Conservation (phyloP, 2,329 filamentous ascomycete species). For the Cytospora chrysosperma region DNA sequence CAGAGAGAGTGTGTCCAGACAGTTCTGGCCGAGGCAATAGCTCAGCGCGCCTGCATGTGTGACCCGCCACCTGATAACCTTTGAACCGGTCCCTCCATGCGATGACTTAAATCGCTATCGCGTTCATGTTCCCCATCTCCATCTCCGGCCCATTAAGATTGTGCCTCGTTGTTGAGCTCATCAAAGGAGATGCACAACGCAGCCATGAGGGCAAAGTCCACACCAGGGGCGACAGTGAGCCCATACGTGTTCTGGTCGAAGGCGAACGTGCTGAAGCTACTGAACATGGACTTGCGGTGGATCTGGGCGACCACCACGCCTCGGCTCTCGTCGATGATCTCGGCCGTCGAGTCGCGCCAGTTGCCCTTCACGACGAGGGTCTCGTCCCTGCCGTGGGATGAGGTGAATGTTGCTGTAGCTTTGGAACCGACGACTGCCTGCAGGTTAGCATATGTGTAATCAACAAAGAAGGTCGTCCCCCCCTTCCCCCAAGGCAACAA, state of each 20-base stretch:
- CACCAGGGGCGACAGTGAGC: constrained; percentile 60
- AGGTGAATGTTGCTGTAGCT: constrained; percentile 49
- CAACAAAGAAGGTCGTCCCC: too few species aligned
- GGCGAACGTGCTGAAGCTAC: constrained; percentile 55
- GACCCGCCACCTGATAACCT: too few species aligned
- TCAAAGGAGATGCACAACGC: constrained; percentile 69
- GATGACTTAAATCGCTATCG: too few species aligned
- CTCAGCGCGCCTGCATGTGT: too few species aligned
- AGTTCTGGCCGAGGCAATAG: too few species aligned
- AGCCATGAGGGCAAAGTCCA: constrained; percentile 64
- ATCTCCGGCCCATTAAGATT: not conserved
- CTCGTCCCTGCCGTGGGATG: constrained; percentile 49
- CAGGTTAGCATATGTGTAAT: not conserved
- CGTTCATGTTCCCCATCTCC: not conserved
- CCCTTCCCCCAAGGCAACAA: too few species aligned
- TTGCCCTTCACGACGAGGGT: constrained; percentile 59
- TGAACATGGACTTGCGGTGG: constrained; percentile 51
- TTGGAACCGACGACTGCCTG: constrained; percentile 52
- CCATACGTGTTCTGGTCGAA: constrained; percentile 65
- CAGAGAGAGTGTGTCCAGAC: too few species aligned
- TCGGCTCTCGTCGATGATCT: constrained; percentile 54
- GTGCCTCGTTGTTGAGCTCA: constrained; percentile 57
- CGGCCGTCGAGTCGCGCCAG: constrained; percentile 56
- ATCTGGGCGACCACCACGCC: constrained; percentile 57
- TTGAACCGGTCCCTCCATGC: too few species aligned